Base-by-base conservation (phyloP, 768 basidiomycete genomes). In the Rhodotorula graminis region DNA sequence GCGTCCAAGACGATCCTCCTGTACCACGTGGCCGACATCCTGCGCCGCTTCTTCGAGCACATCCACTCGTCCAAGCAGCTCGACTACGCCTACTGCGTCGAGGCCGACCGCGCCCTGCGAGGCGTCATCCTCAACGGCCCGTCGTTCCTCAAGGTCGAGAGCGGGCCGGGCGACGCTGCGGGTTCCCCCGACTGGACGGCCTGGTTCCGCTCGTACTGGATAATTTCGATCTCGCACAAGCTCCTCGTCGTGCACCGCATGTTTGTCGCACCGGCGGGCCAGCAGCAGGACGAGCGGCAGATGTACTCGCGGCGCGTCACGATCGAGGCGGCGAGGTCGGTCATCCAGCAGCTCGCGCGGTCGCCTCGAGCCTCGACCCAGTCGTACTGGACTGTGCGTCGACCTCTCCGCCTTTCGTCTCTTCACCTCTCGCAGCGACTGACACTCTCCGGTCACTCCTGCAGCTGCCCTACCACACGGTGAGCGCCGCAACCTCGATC, bases 41-140 rank as follows among this genome's bases (percentile, higher is more conserved):
- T 71, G 5, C 75, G 75, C 2, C 60, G 66, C 6, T 76, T 65
- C 65, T 76, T 73, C 55, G 70, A 76, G 56, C 59, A 71, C n/a
- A 61, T 73, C 60, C 61, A 68, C 61, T 55, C 40, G 12, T 4
- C 40, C 31, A 53, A 40, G 18, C 69, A 64, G 3, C 56, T 56
- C 16, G 49, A 61, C 40, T 76, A 73, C 42, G 66, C 73, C 40
- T 46, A 59, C 23, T 64, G 67, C 29, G 50, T 76, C 58, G 65
- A 70, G 57, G 67, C 65, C 21, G 75, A 76, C 29, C 29, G 67
- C 7, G 61, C 70, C 33, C 68, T 76, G 19, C 37, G 72, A 6
- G 40, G 57, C 25, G 64, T 71, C 50, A 73, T 76, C 44, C 29
- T 61, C 15, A 49, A 62, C 14, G 67, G 61, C 4, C 75, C 75